Evolutionary conservation across 257 asterid genomes (phyloP), one percentile per base, ranked within the genome.

Genomic region (Osmanthus fragrans): DNA sequence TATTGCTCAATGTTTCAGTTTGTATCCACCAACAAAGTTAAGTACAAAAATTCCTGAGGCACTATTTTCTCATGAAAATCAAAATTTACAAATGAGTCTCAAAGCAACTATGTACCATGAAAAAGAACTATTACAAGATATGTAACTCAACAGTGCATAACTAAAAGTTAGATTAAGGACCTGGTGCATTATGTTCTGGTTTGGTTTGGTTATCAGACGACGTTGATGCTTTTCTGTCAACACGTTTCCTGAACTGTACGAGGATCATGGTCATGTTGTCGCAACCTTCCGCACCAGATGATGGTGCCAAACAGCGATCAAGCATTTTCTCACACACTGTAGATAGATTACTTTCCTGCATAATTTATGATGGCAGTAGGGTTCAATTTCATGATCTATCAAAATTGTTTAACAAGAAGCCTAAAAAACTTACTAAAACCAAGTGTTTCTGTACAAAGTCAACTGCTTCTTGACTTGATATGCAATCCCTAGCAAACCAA

Each of bases 231-330:
- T 71, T 86, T 12, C 63, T 11, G 42, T n/a, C n/a, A n/a, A 23
- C 29, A 33, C 83, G 82, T 83, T 87, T 87, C 77, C 90, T 92
- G 85, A 96, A 85, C 82, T 90, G 98, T 75, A 96, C 93, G 78
- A 95, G 79, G 73, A 95, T 88, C 97, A 95, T 95, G 15, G 99
- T 95, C 99, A 93, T 91, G 89, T 96, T 96, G 77, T 96, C 97
- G 33, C 98, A 90, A 73, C 99, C 99, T 80, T 90, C 97, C 73
- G 90, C 92, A 36, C 96, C 99, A 25, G 94, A 85, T 36, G 92
- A 45, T 21, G 99, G 97, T 0, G 99, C 96, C 92, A 96, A 82
- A 84, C 99, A 96, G 81, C 9, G 45, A 39, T 36, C 39, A 6
- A 32, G 34, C 67, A 84, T 88, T 81, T 71, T 87, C 77, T 92